A percentile compares a stretch with the other conserved stretches of the same genome.
Conservation (phyloP, 78 protist genomes). For the Planoprotostelium fungivorum region DNA sequence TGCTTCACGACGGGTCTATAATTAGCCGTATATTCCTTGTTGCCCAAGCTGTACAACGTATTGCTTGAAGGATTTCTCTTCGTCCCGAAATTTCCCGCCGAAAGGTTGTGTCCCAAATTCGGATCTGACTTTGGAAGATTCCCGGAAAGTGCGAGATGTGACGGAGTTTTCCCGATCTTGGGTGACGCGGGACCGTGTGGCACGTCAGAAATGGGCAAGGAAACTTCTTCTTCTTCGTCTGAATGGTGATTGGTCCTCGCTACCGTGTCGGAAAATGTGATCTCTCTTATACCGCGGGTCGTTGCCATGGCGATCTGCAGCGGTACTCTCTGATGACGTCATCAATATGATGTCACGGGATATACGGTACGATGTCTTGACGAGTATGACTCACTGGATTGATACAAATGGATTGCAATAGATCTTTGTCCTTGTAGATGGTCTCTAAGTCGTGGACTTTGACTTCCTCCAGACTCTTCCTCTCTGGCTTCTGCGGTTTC, state of each 20-base stretch:
- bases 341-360: not conserved
- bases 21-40: not conserved
- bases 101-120: not conserved
- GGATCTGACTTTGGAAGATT: not conserved
- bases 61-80: not conserved
- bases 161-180: not conserved
- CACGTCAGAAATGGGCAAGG: constrained; percentile 17
- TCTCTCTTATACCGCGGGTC: constrained; percentile 53
- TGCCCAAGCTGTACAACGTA: not conserved
- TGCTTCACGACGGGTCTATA: not conserved
- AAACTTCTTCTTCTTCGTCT: not conserved
- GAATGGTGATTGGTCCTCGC: too few species aligned
- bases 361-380: not conserved
- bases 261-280: constrained; percentile 3
- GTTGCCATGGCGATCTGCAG: constrained; percentile 42
- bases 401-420: constrained; percentile 45
- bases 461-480: not conserved
- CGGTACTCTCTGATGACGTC: not conserved
- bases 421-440: constrained; percentile 42
- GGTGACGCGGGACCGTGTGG: not conserved
- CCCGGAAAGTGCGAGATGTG: not conserved
- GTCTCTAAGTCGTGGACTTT: constrained; percentile 30
- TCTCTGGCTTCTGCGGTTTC: not conserved
- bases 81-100: not conserved
- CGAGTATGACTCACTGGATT: constrained; percentile 16